Conservation (phyloP, 176 grass and related monocot genomes). For the Puccinellia tenuiflora region DNA sequence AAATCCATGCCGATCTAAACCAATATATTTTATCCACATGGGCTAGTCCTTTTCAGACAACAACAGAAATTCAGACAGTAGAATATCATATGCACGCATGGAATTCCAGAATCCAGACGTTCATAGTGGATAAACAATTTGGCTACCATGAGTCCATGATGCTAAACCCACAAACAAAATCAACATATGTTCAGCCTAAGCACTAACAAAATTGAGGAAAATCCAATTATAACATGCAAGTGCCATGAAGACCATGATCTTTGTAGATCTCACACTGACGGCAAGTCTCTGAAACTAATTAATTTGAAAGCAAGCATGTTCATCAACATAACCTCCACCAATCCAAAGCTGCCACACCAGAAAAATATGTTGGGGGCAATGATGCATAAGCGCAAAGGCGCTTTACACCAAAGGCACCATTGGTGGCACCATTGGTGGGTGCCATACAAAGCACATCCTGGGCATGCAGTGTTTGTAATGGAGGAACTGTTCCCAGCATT, state of each 20-base stretch:
- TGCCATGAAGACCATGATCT: background rate
- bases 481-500: slow-evolving; percentile 36
- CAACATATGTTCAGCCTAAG: background rate
- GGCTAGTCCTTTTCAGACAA: slow-evolving; percentile 1
- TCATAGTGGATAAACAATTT: slow-evolving; percentile 11
- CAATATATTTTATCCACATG: background rate
- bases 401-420: slow-evolving; percentile 43
- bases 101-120: background rate
- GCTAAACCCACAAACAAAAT: background rate
- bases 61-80: background rate
- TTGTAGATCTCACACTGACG: slow-evolving; percentile 15
- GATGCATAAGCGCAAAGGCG: slow-evolving; percentile 26
- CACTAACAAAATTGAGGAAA: background rate
- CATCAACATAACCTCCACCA: slow-evolving; percentile 32
- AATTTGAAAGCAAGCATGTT: slow-evolving; percentile 9
- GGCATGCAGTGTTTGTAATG: slow-evolving; percentile 21
- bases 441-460: slow-evolving; percentile 17
- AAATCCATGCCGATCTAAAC: background rate
- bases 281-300: background rate
- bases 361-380: slow-evolving; percentile 24
- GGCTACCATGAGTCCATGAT: background rate
- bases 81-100: background rate
- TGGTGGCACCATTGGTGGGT: no score
- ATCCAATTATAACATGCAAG: background rate
- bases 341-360: slow-evolving; percentile 33